Percentiles rank a stretch among this genome's conserved stretches.
Evolutionary conservation across 2,329 filamentous ascomycete species (phyloP).

Genomic region (Diplodia mutila): DNA sequence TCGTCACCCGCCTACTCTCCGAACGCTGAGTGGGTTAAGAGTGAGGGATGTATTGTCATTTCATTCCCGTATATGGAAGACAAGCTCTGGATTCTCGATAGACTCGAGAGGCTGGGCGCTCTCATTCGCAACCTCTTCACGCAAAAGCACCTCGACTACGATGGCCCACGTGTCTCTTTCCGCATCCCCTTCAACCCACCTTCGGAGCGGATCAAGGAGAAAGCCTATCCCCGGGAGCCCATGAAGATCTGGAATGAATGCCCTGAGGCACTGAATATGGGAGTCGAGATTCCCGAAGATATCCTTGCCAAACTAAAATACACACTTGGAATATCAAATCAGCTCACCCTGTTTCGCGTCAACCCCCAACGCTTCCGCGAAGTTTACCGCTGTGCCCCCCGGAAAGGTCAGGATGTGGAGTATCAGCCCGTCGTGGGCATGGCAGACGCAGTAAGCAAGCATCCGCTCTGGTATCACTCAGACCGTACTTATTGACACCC

Average conservation of each 20-base stretch:
- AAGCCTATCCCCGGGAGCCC: constrained; percentile 63
- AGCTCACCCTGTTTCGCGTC: constrained; percentile 69
- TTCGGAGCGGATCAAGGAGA: constrained; percentile 59
- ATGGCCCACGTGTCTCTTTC: constrained; percentile 64
- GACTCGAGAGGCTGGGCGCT: constrained; percentile 38
- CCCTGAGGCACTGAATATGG: constrained; percentile 52
- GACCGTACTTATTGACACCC: neutral
- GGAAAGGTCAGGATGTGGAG: constrained; percentile 57
- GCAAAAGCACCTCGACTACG: constrained; percentile 38
- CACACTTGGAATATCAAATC: constrained; percentile 69
- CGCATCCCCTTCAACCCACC: constrained; percentile 68
- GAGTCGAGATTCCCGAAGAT: constrained; percentile 52
- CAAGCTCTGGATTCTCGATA: constrained; percentile 33
- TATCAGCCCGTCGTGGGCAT: constrained; percentile 70
- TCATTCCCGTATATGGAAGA: constrained; percentile 62
- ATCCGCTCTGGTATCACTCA: constrained; percentile 24
- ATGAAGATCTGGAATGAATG: constrained; percentile 69
- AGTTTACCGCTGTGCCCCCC: constrained; percentile 65
- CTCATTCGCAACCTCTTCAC: constrained; percentile 33
- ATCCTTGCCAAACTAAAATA: constrained; percentile 64
- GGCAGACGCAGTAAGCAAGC: constrained; percentile 66
- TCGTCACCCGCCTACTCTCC: constrained; percentile 56
- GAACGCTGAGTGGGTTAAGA: constrained; percentile 54
- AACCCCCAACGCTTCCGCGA: constrained; percentile 61
- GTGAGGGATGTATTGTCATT: constrained; percentile 66